Base-by-base conservation (phyloP, 164 flowering plant species). In the Aristolochia californica region DNA sequence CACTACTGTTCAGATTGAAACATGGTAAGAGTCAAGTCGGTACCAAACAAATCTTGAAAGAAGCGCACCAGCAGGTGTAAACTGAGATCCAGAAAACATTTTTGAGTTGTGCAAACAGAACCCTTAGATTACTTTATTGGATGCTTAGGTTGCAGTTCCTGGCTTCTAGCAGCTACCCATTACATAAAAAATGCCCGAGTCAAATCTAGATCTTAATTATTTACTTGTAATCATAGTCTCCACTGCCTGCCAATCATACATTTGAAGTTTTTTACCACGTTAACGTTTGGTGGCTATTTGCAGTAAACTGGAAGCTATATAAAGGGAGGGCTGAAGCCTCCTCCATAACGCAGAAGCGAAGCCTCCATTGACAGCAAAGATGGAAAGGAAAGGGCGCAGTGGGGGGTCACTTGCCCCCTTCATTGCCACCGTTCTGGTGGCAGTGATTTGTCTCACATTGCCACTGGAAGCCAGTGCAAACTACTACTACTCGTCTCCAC, bases 401-500 rank as follows among this genome's bases (percentile, higher is more conserved):
- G 43, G 49, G 66, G 62, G 26, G 47, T 50, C 60, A 27, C 43
- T 56, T 70, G 67, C 70, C 56, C 53, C 70, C 44, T 28, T 56
- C 56, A 4, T 60, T 45, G 56, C 62, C 59, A 60, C 66, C 30
- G 40, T 66, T 48, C 4, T 70, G 45, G 66, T 62, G 61, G 64
- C 51, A n/a, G 7, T 70, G 43, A 40, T 66, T 27, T 58, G 66
- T 47, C 65, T 70, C 2, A 27, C 60, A n/a, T 58, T 70, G 60
- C 60, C 73, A 11, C 38, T 56, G 20, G 61, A 61, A 54, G 57
- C 54, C 34, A 58, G 45, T 47, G 73, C 73, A 27, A 47, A 65
- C 63, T 70, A 66, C 60, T 12, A 21, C 65, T 50, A 55, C 20
- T 68, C 64, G 9, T 60, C 72, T n/a, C 72, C 72, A 40, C 72